Conservation (phyloP, 768 basidiomycete species). For the Hirschioporus abietinus region DNA sequence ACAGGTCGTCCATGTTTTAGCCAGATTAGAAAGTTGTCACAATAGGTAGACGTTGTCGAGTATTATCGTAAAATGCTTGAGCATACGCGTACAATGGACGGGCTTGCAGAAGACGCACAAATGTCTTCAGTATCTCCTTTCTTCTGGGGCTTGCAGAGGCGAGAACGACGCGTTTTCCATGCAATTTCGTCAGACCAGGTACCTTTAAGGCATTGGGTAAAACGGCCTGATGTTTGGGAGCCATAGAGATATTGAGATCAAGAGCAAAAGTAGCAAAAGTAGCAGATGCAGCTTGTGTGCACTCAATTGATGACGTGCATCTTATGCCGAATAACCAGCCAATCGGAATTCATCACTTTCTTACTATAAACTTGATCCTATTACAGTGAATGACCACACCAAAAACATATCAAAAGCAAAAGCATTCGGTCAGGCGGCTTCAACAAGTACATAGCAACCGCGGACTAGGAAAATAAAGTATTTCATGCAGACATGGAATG, state of each 20-base stretch:
- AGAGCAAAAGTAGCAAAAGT: neutral
- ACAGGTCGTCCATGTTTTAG: neutral
- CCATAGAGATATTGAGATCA: slow-evolving; percentile 14
- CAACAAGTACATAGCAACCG: neutral
- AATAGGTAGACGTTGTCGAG: neutral
- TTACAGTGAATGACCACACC: too few species aligned
- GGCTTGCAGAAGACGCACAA: slow-evolving; percentile 44
- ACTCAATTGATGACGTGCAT: too few species aligned
- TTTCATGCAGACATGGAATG: neutral
- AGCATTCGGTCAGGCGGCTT: neutral
- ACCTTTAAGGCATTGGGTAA: slow-evolving; percentile 60
- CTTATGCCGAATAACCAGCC: too few species aligned
- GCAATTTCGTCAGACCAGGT: slow-evolving; percentile 59
- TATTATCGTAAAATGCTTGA: neutral
- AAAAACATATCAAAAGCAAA: neutral
- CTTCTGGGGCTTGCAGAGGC: slow-evolving; percentile 86
- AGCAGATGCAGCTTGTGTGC: neutral
- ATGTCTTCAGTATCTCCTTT: slow-evolving; percentile 72
- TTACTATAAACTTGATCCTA: too few species aligned
- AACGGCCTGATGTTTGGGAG: slow-evolving; percentile 42
- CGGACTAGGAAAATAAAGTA: neutral
- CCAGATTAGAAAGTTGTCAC: too few species aligned
- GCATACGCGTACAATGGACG: neutral
- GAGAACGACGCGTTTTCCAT: slow-evolving; percentile 73
- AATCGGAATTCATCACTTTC: too few species aligned